phyloP scores from a whole-genome alignment of 1,284 basidiomycete genomes.

The Ustilago bromivora region DNA sequence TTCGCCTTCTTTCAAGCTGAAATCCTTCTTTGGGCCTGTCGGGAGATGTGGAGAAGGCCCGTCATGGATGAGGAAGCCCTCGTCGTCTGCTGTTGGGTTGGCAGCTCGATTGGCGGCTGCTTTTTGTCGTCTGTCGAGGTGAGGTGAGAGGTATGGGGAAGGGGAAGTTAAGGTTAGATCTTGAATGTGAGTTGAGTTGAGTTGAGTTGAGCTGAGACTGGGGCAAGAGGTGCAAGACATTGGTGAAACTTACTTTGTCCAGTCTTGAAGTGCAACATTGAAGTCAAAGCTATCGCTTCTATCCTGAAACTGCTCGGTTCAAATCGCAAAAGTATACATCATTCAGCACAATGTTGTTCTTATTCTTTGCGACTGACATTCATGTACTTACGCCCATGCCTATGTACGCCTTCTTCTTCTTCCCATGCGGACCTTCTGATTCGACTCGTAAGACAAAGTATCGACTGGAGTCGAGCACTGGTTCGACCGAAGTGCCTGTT shows the following conservation, averaged over 20 bases:
- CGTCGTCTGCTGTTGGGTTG: constrained; percentile 20
- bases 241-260: constrained; percentile 79
- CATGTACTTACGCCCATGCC: constrained; percentile 64
- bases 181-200: background rate
- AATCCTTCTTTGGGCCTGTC: constrained; percentile 84
- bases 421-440: constrained; percentile 57
- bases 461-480: constrained; percentile 92
- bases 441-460: constrained; percentile 93
- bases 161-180: constrained; percentile 2
- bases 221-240: background rate
- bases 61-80: constrained; percentile 22
- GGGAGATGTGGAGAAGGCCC: constrained; percentile 71
- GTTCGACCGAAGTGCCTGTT: constrained; percentile 84
- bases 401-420: constrained; percentile 63
- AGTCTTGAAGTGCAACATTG: constrained; percentile 84
- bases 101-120: constrained; percentile 32
- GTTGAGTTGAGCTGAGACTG: background rate
- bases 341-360: background rate
- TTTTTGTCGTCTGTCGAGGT: constrained; percentile 53
- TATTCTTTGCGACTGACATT: background rate
- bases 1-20: constrained; percentile 93
- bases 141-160: background rate
- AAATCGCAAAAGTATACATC: background rate
- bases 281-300: constrained; percentile 67
- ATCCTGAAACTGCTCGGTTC: constrained; percentile 59